phyloP scores from a whole-genome alignment of 371 early-diverging fungal genomes.

The Mortierella sp. region DNA sequence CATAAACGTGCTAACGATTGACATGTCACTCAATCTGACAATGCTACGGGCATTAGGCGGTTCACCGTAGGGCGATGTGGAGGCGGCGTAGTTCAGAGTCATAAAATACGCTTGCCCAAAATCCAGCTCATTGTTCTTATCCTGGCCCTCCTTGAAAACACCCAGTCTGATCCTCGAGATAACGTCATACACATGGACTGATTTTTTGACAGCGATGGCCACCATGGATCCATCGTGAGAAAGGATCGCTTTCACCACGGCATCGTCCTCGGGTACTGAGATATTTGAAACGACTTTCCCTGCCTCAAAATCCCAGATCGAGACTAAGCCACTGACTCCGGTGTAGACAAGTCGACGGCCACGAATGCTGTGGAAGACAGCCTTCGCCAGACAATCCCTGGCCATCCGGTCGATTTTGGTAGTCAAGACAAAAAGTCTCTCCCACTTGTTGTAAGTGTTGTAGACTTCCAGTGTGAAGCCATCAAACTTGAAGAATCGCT shows the following conservation, averaged over 20 bases:
- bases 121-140: neutral
- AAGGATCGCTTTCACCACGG: neutral
- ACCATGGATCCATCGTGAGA: neutral
- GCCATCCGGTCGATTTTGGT: too few species aligned
- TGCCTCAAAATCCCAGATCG: neutral
- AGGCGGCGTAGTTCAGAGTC: neutral
- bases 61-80: neutral
- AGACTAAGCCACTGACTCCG: neutral
- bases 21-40: neutral
- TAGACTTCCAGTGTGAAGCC: too few species aligned
- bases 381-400: too few species aligned
- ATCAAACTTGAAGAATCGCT: too few species aligned
- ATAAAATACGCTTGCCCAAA: neutral
- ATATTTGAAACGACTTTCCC: neutral
- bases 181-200: neutral
- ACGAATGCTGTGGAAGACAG: neutral
- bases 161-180: neutral
- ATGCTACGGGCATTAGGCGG: neutral
- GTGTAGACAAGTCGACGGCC: neutral
- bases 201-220: neutral
- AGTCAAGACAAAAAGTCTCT: too few species aligned
- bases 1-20: too few species aligned
- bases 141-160: neutral
- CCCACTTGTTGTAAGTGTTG: too few species aligned
- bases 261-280: neutral